Conservation (phyloP, 805 yeast genomes). For the Candida railenensis region DNA sequence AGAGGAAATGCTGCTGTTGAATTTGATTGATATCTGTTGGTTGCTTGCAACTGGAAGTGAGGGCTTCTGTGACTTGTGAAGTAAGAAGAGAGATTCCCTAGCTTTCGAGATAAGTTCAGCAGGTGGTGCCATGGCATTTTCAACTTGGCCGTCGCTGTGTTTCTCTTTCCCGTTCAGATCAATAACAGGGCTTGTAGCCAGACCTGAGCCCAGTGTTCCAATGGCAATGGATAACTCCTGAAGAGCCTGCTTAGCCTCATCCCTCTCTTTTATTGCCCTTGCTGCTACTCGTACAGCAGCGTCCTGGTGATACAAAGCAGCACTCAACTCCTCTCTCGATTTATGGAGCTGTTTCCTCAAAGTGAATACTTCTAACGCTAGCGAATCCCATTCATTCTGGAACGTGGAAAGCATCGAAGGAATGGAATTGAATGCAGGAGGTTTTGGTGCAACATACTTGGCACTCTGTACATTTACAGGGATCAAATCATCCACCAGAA, state of each 20-base stretch:
- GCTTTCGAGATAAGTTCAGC: constrained; percentile 25
- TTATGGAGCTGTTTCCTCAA: constrained; percentile 68
- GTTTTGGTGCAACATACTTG: constrained; percentile 35
- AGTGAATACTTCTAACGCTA: constrained; percentile 76
- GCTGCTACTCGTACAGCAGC: constrained; percentile 90
- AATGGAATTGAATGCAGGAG: constrained; percentile 60
- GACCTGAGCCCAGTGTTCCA: constrained; percentile 18
- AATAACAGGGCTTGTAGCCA: constrained; percentile 2
- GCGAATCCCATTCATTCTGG: constrained; percentile 88
- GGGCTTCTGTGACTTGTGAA: constrained; percentile 36
- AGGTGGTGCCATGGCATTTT: constrained; percentile 9
- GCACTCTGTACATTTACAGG: constrained; percentile 19
- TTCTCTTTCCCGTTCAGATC: constrained; percentile 1
- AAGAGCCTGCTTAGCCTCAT: constrained; percentile 67
- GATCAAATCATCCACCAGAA: constrained; percentile 59
- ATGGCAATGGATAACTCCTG: constrained; percentile 50
- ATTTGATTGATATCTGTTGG: constrained; percentile 11
- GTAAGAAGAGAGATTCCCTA: constrained; percentile 29
- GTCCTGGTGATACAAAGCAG: constrained; percentile 80
- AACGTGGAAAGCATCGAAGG: constrained; percentile 74
- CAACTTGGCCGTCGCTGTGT: neutral
- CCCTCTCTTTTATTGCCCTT: constrained; percentile 68
- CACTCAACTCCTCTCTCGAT: constrained; percentile 69
- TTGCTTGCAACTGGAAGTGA: constrained; percentile 16
- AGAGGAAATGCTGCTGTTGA: constrained; percentile 3